A percentile compares a stretch with the other conserved stretches of the same genome.
These are phyloP conservation scores for Diaporthe aspalathi DNA, from an alignment of 2,329 filamentous ascomycete species.

Conservation along the genomic window DNA sequence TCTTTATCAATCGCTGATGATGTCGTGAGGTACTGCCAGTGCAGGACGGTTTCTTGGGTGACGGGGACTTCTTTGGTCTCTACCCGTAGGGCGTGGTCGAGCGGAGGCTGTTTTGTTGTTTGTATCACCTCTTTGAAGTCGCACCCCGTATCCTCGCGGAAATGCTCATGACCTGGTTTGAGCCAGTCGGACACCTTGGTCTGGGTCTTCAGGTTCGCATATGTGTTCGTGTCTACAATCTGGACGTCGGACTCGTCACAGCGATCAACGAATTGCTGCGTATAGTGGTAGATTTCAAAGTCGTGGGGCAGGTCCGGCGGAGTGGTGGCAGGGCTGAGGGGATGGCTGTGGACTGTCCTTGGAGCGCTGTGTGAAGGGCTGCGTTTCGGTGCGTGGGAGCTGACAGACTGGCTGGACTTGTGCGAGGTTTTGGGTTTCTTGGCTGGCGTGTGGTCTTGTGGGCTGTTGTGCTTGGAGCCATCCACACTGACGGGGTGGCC, in stretches of 20 bases:
- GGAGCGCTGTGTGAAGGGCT: conserved; percentile 74
- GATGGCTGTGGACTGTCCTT: conserved; percentile 67
- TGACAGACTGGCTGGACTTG: conserved; percentile 80
- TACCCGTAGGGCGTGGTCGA: conserved; percentile 59
- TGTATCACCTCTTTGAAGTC: conserved; percentile 77
- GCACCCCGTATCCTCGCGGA: conserved; percentile 75
- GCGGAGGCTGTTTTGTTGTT: conserved; percentile 42
- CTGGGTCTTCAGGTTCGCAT: conserved; percentile 79
- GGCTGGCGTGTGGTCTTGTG: conserved; percentile 65
- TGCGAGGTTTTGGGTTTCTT: conserved; percentile 89
- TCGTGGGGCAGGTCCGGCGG: conserved; percentile 74
- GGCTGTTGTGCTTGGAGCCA: conserved; percentile 59
- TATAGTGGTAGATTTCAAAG: conserved; percentile 75
- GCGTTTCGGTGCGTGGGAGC: conserved; percentile 73
- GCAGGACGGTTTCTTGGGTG: conserved; percentile 66
- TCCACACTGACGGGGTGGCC: conserved; percentile 72
- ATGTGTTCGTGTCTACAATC: conserved; percentile 78
- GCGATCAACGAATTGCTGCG: conserved; percentile 78
- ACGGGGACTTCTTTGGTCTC: conserved; percentile 63
- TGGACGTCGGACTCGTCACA: conserved; percentile 73
- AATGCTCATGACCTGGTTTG: conserved; percentile 72
- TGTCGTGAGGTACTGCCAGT: conserved; percentile 75
- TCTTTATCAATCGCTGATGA: conserved; percentile 66
- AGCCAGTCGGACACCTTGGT: conserved; percentile 84
- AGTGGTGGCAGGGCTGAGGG: conserved; percentile 81